These are phyloP conservation scores for Suillus alpinus DNA, from an alignment of 768 basidiomycete genomes.

Conservation along the genomic window DNA sequence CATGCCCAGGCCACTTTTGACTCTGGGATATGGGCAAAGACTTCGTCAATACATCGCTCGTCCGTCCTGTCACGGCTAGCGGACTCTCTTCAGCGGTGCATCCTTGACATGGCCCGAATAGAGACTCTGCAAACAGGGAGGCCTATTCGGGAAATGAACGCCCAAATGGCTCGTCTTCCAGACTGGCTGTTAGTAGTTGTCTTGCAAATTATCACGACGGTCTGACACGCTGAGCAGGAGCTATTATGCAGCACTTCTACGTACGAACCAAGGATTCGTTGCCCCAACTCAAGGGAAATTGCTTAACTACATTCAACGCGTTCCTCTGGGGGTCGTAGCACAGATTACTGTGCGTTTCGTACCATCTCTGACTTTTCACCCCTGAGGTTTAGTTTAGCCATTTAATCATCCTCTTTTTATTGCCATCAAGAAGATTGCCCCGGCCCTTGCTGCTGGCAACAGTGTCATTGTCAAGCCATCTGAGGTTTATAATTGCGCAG, in stretches of 20 bases:
- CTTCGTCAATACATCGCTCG: slow-evolving; percentile 57
- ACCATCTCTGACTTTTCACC: neutral
- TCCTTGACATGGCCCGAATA: slow-evolving; percentile 57
- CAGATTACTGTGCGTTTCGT: slow-evolving; percentile 66
- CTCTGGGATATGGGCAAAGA: slow-evolving; percentile 71
- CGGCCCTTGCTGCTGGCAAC: slow-evolving; percentile 82
- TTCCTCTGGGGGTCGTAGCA: slow-evolving; percentile 85
- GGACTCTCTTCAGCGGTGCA: slow-evolving; percentile 51
- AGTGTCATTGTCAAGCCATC: slow-evolving; percentile 82
- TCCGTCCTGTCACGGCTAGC: slow-evolving; percentile 65
- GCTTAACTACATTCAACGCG: slow-evolving; percentile 74
- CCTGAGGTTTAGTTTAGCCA: slow-evolving; percentile 44
- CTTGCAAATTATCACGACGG: neutral
- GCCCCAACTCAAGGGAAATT: slow-evolving; percentile 79
- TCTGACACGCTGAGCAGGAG: slow-evolving; percentile 42
- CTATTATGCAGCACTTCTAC: slow-evolving; percentile 72
- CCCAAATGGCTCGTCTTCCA: slow-evolving; percentile 72
- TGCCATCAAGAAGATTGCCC: slow-evolving; percentile 85
- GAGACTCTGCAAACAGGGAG: slow-evolving; percentile 80
- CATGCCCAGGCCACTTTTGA: slow-evolving; percentile 58
- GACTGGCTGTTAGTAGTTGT: slow-evolving; percentile 73
- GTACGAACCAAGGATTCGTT: slow-evolving; percentile 66
- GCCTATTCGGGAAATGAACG: slow-evolving; percentile 80
- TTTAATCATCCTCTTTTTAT: slow-evolving; percentile 92
- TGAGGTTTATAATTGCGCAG: slow-evolving; percentile 43